Conservation (phyloP, 768 basidiomycete species). For the Kwoniella botswanensis region DNA sequence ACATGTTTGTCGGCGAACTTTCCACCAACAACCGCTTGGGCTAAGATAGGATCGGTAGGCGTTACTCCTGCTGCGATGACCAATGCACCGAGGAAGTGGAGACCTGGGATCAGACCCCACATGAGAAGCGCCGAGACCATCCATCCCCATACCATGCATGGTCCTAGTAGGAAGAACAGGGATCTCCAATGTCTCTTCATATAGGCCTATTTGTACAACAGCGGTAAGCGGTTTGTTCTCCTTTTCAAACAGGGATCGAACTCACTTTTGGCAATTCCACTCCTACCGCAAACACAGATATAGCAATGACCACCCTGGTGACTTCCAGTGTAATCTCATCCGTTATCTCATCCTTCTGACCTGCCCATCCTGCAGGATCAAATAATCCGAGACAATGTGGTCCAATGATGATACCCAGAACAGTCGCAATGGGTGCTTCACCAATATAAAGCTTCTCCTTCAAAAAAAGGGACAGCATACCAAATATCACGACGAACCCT, state of each 20-base stretch:
- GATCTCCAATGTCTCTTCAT: conserved; percentile 92
- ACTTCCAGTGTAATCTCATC: conserved; percentile 89
- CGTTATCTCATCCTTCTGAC: conserved; percentile 60
- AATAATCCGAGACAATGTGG: conserved; percentile 83
- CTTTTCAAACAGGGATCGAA: not conserved
- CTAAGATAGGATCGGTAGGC: conserved; percentile 92
- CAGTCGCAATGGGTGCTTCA: conserved; percentile 93
- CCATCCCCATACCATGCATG: conserved; percentile 75
- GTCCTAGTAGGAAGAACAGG: conserved; percentile 74
- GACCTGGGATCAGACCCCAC: conserved; percentile 84
- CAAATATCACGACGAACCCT: conserved; percentile 82
- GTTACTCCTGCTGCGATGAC: conserved; percentile 92
- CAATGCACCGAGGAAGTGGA: conserved; percentile 85
- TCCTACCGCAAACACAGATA: conserved; percentile 96
- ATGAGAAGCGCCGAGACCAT: conserved; percentile 85
- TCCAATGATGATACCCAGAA: conserved; percentile 90
- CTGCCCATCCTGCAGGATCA: conserved; percentile 77
- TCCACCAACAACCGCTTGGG: conserved; percentile 89
- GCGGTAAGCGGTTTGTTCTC: not conserved
- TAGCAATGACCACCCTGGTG: conserved; percentile 88
- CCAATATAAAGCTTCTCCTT: conserved; percentile 92
- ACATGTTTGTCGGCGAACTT: conserved; percentile 99
- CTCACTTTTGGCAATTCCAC: conserved; percentile 81
- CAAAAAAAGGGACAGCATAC: conserved; percentile 84
- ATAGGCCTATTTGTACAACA: conserved; percentile 67